Evolutionary conservation across 2,329 filamentous ascomycete species (phyloP).

Genomic region (Phaeosphaeriaceae sp.): DNA sequence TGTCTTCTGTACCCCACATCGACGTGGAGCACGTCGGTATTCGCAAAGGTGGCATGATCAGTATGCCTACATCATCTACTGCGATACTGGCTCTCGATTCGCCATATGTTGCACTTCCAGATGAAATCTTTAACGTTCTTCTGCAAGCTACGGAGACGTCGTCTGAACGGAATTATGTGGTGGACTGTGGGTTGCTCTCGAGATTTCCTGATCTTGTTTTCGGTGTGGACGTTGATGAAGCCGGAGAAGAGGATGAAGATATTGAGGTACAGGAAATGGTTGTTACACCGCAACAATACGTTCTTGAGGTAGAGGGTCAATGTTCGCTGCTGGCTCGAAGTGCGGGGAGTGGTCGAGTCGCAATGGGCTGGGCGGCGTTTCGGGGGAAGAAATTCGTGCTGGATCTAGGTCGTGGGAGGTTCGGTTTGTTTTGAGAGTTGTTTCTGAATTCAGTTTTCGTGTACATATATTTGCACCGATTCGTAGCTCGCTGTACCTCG

Average conservation of each 20-base stretch:
- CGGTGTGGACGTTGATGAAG: conserved; percentile 4
- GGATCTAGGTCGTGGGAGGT: conserved; percentile 15
- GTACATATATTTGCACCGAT: too few species aligned
- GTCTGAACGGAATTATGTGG: conserved; percentile 9
- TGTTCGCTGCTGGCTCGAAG: conserved; percentile 21
- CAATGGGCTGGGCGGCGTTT: conserved; percentile 27
- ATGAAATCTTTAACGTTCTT: conserved; percentile 21
- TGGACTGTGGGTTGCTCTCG: conserved; percentile 15
- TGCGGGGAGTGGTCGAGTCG: conserved; percentile 5
- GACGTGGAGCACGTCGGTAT: conserved; percentile 16
- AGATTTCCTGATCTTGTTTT: conserved; percentile 26
- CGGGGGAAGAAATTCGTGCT: conserved; percentile 22
- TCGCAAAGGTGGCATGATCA: conserved; percentile 24
- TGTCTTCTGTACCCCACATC: conserved; percentile 4
- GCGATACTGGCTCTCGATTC: conserved; percentile 18
- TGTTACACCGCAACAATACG: conserved; percentile 23
- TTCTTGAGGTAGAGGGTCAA: conserved; percentile 13
- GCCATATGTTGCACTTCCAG: conserved; percentile 19
- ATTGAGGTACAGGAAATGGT: conserved; percentile 10
- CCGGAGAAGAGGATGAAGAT: conserved; percentile 9
- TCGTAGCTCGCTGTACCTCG: too few species aligned
- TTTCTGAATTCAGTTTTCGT: neutral
- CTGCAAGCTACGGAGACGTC: conserved; percentile 17
- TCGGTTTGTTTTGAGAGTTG: conserved; percentile 14
- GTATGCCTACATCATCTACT: conserved; percentile 5